Percentiles rank a stretch among this genome's conserved stretches.
Conservation (phyloP, 306 rosid genomes). For the Begonia masoniana region DNA sequence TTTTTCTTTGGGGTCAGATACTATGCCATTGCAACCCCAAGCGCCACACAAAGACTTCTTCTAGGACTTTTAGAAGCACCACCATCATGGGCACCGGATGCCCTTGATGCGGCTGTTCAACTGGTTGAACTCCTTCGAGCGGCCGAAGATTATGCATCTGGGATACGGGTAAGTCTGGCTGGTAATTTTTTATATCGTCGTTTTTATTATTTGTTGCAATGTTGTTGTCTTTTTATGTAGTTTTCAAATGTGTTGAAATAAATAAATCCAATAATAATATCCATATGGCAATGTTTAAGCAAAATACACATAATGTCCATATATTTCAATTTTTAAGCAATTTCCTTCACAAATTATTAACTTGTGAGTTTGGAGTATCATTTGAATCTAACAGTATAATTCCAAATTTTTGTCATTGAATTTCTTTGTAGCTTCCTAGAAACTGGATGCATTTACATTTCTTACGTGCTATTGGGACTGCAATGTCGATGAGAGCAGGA, state of each 20-base stretch:
- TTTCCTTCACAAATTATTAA: too few species aligned
- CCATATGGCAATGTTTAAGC: too few species aligned
- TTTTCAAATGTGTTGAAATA: too few species aligned
- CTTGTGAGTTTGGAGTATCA: too few species aligned
- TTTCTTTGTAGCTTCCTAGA: slow-evolving; percentile 61
- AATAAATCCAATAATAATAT: too few species aligned
- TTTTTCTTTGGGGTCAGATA: slow-evolving; percentile 31
- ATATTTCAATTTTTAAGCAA: too few species aligned
- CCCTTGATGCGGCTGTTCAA: slow-evolving; percentile 98
- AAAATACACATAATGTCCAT: too few species aligned
- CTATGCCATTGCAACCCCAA: slow-evolving; percentile 98
- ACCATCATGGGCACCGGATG: slow-evolving; percentile 99
- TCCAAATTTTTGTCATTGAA: too few species aligned
- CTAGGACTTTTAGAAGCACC: slow-evolving; percentile 98
- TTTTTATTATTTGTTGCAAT: too few species aligned
- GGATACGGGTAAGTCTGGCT: slow-evolving; percentile 66
- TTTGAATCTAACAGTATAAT: too few species aligned
- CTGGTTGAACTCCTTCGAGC: slow-evolving; percentile 98
- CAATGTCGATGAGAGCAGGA: slow-evolving; percentile 97
- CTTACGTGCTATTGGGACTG: slow-evolving; percentile 97
- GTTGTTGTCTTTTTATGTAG: too few species aligned
- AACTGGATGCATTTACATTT: slow-evolving; percentile 99
- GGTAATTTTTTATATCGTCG: too few species aligned
- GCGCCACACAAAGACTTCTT: slow-evolving; percentile 99
- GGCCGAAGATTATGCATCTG: slow-evolving; percentile 98